phyloP scores from a whole-genome alignment of 2,329 filamentous ascomycete species.

The Paecilomyces sp. region DNA sequence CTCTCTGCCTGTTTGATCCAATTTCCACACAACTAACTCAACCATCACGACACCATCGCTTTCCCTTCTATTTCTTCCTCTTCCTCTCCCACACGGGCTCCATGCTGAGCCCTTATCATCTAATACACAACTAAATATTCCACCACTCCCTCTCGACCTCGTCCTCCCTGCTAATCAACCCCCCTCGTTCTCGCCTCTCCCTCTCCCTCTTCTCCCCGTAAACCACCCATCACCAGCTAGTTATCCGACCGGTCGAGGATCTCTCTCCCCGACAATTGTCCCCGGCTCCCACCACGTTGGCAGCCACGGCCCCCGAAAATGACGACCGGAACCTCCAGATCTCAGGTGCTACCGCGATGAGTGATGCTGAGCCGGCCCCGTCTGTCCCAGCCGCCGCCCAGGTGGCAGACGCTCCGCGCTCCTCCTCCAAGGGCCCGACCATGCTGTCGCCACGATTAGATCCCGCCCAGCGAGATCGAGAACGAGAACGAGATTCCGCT shows the following conservation, averaged over 20 bases:
- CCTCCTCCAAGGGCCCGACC: slow-evolving; percentile 15
- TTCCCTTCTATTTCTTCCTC: background rate
- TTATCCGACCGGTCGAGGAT: no score
- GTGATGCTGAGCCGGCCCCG: slow-evolving; percentile 38
- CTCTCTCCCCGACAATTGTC: slow-evolving; percentile 17
- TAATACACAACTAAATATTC: no score
- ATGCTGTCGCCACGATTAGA: slow-evolving; percentile 8
- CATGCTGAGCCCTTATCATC: no score
- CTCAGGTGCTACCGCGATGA: slow-evolving; percentile 40
- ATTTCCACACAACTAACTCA: background rate
- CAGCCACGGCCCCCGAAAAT: slow-evolving; percentile 37
- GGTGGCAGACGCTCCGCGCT: slow-evolving; percentile 16
- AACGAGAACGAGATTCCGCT: slow-evolving; percentile 2
- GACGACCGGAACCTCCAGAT: slow-evolving; percentile 33
- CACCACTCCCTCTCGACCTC: no score
- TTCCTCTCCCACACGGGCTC: background rate
- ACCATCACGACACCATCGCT: background rate
- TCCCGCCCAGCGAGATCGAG: slow-evolving; percentile 1
- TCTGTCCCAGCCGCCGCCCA: slow-evolving; percentile 30
- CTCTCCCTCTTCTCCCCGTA: background rate
- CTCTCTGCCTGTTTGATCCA: background rate
- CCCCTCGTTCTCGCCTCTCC: background rate
- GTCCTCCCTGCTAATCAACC: no score
- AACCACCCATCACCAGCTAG: no score
- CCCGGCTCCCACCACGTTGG: slow-evolving; percentile 18